Evolutionary conservation across 2,329 filamentous ascomycete species (phyloP), one percentile per base, ranked within the genome.

Genomic region (Nothophoma quercina): DNA sequence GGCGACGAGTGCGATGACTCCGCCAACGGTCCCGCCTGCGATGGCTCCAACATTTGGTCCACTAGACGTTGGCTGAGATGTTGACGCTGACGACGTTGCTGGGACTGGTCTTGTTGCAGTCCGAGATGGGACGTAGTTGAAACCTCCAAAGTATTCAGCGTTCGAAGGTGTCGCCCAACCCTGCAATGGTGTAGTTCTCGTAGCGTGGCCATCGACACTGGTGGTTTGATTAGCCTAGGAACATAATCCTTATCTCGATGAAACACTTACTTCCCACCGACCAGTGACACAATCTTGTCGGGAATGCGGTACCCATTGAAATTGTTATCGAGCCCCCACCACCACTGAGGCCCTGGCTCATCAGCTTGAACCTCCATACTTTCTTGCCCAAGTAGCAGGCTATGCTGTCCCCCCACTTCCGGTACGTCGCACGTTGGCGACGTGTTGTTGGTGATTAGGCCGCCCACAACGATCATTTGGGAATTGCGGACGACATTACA

Each of bases 381-480:
- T 30, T 79, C 76, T 39, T 78, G 69, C 26, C 81, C 79, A 23
- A 84, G 70, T 57, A 84, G 76, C 21, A 81, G 63, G 52, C 81
- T 81, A 65, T 85, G 83, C 7, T 78, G 78, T 5, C 79, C 83
- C 73, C 78, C 83, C 28, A 79, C 75, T 7, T 71, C 71, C 0
- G 77, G 75, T n/a, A 73, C 73, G 59, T 87, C 83, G 58, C 83
- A 86, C 6, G 72, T 62, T 21, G 77, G 64, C 4, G 67, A 69
- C 9, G 77, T 61, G 0, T 82, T 79, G 22, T 60, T 60, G n/a
- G 52, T 28, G 51, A 85, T 83, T 6, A 75, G 77, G 13, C 85
- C 85, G 25, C 85, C 84, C 16, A 86, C 79, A 35, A 87, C 76
- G 16, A 87, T 72, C 80, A 87, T 85, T 66, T 87, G 85, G 1